Conservation (phyloP, 2,329 filamentous ascomycete species). For the Cercospora nicotianae region DNA sequence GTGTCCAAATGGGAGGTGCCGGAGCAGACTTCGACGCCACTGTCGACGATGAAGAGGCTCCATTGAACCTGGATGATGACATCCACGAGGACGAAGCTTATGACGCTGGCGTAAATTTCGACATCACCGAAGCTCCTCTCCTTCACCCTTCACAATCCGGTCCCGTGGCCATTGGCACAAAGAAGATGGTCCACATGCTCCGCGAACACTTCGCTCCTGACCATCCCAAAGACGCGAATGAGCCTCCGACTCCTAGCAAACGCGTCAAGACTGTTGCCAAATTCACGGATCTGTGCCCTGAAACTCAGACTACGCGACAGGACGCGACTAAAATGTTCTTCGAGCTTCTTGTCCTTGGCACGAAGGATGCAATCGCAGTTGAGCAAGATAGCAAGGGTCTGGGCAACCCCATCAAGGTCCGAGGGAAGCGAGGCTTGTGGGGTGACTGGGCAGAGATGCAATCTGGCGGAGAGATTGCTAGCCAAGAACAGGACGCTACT, state of each 20-base stretch:
- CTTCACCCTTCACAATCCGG: conserved; percentile 82
- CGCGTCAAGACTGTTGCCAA: conserved; percentile 75
- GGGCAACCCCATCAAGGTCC: conserved; percentile 76
- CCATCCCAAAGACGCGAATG: conserved; percentile 62
- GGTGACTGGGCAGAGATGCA: conserved; percentile 85
- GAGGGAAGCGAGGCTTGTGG: conserved; percentile 94
- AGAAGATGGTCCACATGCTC: conserved; percentile 92
- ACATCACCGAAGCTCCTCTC: conserved; percentile 73
- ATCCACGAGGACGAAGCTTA: conserved; percentile 30
- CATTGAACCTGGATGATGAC: conserved; percentile 24
- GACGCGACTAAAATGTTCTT: conserved; percentile 99
- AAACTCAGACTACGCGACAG: conserved; percentile 74
- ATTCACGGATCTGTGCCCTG: conserved; percentile 89
- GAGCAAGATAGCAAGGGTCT: conserved; percentile 73
- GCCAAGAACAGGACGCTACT: conserved; percentile 11
- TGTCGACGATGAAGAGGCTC: conserved; percentile 36
- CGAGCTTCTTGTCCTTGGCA: conserved; percentile 90
- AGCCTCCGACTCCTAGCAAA: conserved; percentile 65
- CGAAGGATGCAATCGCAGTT: conserved; percentile 96
- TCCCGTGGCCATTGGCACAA: conserved; percentile 85
- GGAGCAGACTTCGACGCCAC: conserved; percentile 16
- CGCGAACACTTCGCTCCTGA: conserved; percentile 69
- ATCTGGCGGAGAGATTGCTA: conserved; percentile 28
- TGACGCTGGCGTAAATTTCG: conserved; percentile 52
- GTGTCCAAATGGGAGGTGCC: conserved; percentile 34